Base-by-base conservation (phyloP, 2,329 filamentous ascomycete genomes). In the Colletotrichum simmondsii region DNA sequence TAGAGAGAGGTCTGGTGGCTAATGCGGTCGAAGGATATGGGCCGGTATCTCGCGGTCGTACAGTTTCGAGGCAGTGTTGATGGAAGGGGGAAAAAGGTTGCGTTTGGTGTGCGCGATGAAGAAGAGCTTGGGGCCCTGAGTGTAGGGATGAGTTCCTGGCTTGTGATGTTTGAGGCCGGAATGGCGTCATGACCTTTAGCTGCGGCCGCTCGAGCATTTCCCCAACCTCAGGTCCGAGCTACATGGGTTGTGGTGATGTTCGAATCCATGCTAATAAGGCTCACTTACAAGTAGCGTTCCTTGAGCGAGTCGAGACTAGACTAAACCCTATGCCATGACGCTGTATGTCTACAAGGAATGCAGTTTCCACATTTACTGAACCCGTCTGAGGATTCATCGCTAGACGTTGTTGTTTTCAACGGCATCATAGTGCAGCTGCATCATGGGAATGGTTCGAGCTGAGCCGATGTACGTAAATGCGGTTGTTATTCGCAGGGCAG, bases 161-260 rank as follows among this genome's bases (percentile, higher is more conserved):
- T n/a, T 30, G 24, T 8, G 26, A 35, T 69, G 42, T 56, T 52
- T 54, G 54, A 58, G 28, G 30, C 53, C 12, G n/a, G 28, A 35
- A 28, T 71, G 46, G 54, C 66, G 71, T 71, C 71, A 73, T 73
- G 56, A 65, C 61, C 35, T 35, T 64, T 16, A 19, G n/a, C 8
- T 32, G 32, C 54, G 12, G 46, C 42, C 66, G 56, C 56, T 49
- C 71, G 61, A 58, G 66, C 66, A 61, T 28, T 65, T 71, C 66
- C 71, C 71, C 71, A 71, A 72, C 22, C 22, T n/a, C 42, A 72
- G 35, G 66, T 72, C 70, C 66, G 70, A 65, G 66, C 65, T 61
- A 24, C 11, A 22, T 10, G 24, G 42, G 10, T 24, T 4, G 19
- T 28, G 54, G 16, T n/a, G 24, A 66, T n/a, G 26, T 46, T 35